Base-by-base conservation (phyloP, 2,329 filamentous ascomycete genomes). In the Dothideomycetidae sp. region DNA sequence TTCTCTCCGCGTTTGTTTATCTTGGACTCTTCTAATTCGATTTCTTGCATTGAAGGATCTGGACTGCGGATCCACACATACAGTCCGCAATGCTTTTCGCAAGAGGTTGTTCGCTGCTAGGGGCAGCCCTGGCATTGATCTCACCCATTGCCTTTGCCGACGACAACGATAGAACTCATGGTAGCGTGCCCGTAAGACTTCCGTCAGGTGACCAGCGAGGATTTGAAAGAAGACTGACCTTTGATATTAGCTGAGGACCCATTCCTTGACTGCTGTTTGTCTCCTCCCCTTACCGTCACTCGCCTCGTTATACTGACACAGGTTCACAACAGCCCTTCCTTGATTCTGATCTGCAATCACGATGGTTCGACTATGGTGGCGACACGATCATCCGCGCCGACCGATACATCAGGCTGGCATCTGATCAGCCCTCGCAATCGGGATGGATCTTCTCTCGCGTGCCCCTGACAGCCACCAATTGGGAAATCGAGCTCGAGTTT, bases 361-460 rank as follows among this genome's bases (percentile, higher is more conserved):
- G 90, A 57, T 98, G 90, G 88, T 98, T 88, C 63, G 90, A 98
- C 65, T 98, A 92, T 71, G 90, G 90, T 56, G 90, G 88, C 55
- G 85, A 93, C 64, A 84, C 88, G 29, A 78, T 98, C 51, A 72
- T 94, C 53, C 69, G 75, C 47, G 70, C 74, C 44, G 75, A 80
- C 53, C 68, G 73, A 61, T 94, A 96, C 62, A 80, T 98, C 50
- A 85, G 90, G 49, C 74, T 98, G 40, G 86, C 86, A 18, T 81
- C 84, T 42, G 85, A 96, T 62, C 78, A 81, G 44, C 81, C 82
- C 42, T 94, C 88, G 51, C 84, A 93, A 62, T 73, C 76, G 52
- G 90, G 90, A 53, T 94, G 82, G 82, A 68, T 96, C 48, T 96
- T 88, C 65, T 94, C 86, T 33, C 74, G 86, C 42, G 83, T 96